phyloP scores from a whole-genome alignment of 768 basidiomycete species.

The Tricholoma bakamatsutake region DNA sequence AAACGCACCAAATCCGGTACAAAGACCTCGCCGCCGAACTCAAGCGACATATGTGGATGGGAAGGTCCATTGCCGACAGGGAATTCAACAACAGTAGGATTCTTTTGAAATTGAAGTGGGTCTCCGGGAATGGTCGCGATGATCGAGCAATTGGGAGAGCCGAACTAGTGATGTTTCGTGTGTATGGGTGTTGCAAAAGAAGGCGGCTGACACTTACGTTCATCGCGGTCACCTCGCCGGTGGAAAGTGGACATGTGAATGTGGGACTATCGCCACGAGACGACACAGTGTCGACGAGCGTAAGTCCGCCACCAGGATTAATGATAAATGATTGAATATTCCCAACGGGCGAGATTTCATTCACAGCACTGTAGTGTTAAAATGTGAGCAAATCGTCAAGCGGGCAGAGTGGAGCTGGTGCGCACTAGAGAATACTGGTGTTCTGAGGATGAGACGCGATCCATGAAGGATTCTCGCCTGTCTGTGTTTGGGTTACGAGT shows the following conservation, averaged over 20 bases:
- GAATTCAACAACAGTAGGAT: slow-evolving; percentile 41
- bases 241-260: slow-evolving; percentile 42
- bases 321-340: slow-evolving; percentile 50
- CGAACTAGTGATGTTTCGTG: slow-evolving; percentile 21
- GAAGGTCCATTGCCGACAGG: slow-evolving; percentile 39
- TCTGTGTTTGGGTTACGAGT: slow-evolving; percentile 37
- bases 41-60: slow-evolving; percentile 62
- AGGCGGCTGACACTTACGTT: slow-evolving; percentile 35
- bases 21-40: slow-evolving; percentile 51
- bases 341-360: slow-evolving; percentile 39
- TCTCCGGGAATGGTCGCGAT: slow-evolving; percentile 34
- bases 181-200: background rate
- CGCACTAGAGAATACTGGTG: slow-evolving; percentile 54
- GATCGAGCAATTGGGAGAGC: slow-evolving; percentile 29
- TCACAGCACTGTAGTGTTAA: slow-evolving; percentile 37
- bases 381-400: background rate
- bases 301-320: slow-evolving; percentile 31
- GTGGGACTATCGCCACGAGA: slow-evolving; percentile 46
- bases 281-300: slow-evolving; percentile 35
- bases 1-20: slow-evolving; percentile 56
- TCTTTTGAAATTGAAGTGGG: slow-evolving; percentile 26
- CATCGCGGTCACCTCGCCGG: slow-evolving; percentile 50
- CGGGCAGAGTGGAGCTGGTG: background rate
- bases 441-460: slow-evolving; percentile 49
- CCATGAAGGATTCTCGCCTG: slow-evolving; percentile 52